phyloP scores from a whole-genome alignment of 2,329 filamentous ascomycete genomes.

The Torrubiella hemipterigena region DNA sequence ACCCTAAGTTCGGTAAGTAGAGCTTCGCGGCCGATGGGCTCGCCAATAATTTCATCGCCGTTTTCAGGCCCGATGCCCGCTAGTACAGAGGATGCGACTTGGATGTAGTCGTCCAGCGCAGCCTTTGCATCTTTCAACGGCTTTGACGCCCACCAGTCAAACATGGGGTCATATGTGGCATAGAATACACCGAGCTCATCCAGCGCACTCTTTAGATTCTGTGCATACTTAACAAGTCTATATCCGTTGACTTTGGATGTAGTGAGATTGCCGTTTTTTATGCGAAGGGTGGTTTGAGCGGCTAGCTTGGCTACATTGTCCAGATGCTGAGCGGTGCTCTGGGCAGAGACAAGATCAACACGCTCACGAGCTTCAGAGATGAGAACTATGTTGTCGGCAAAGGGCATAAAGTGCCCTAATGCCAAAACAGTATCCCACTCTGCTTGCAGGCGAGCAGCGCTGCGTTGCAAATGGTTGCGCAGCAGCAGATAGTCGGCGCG shows the following conservation, averaged over 20 bases:
- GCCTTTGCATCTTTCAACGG: constrained; percentile 28
- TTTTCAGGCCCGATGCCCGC: constrained; percentile 30
- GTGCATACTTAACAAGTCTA: constrained; percentile 30
- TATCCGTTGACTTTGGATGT: constrained; percentile 30
- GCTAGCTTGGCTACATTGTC: constrained; percentile 21
- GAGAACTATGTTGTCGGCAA: constrained; percentile 25
- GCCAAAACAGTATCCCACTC: constrained; percentile 23
- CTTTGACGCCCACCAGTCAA: constrained; percentile 42
- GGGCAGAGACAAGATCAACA: constrained; percentile 27
- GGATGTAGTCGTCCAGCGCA: constrained; percentile 21
- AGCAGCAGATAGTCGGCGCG: constrained; percentile 38
- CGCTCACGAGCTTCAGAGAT: constrained; percentile 36
- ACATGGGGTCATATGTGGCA: constrained; percentile 40
- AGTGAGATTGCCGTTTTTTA: constrained; percentile 20
- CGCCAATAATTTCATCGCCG: constrained; percentile 39
- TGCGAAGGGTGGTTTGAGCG: constrained; percentile 16
- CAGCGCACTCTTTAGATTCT: constrained; percentile 26
- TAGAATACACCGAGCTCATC: constrained; percentile 39
- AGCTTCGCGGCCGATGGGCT: constrained; percentile 41
- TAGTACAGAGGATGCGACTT: constrained; percentile 25
- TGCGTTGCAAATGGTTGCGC: constrained; percentile 29
- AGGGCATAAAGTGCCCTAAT: constrained; percentile 29
- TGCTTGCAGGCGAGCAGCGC: constrained; percentile 23
- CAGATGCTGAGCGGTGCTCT: constrained; percentile 29
- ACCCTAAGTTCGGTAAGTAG: constrained; percentile 38